Evolutionary conservation across 2,329 filamentous ascomycete species (phyloP).

Genomic region (Phaeoacremonium minimum): DNA sequence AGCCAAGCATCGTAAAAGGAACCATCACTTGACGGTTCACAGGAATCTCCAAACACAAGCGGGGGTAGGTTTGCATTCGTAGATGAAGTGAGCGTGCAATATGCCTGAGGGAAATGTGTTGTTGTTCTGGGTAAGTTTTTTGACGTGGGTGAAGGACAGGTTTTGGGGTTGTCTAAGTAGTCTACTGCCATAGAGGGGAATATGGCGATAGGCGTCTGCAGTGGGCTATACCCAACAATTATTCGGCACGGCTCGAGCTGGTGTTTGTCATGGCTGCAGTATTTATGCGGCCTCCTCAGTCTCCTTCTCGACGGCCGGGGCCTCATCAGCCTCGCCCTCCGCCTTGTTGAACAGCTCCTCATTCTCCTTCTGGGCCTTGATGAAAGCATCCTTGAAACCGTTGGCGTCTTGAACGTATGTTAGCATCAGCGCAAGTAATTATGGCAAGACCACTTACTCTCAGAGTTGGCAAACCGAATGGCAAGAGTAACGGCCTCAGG

Average conservation of each 20-base stretch:
- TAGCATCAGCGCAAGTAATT: slow-evolving; percentile 11
- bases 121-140: slow-evolving; percentile 8
- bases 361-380: slow-evolving; percentile 96
- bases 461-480: slow-evolving; percentile 95
- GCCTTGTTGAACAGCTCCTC: slow-evolving; percentile 67
- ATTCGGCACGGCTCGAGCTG: slow-evolving; percentile 13
- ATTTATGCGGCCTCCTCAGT: slow-evolving; percentile 20
- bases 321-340: slow-evolving; percentile 26
- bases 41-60: neutral
- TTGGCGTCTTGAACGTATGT: slow-evolving; percentile 73
- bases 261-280: slow-evolving; percentile 15
- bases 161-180: too few species aligned
- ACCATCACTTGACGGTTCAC: neutral
- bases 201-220: too few species aligned
- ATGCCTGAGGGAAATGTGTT: neutral
- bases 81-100: neutral
- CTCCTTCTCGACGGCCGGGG: slow-evolving; percentile 20
- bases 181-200: too few species aligned
- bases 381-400: slow-evolving; percentile 93
- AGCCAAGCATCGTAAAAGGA: too few species aligned
- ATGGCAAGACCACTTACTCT: slow-evolving; percentile 62
- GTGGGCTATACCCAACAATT: too few species aligned
- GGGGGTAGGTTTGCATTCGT: neutral
- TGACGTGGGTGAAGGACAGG: too few species aligned
- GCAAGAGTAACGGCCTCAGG: slow-evolving; percentile 93